These are phyloP conservation scores for Magnusiomyces fungicola DNA, from an alignment of 1,139 yeast genomes.

Conservation along the genomic window DNA sequence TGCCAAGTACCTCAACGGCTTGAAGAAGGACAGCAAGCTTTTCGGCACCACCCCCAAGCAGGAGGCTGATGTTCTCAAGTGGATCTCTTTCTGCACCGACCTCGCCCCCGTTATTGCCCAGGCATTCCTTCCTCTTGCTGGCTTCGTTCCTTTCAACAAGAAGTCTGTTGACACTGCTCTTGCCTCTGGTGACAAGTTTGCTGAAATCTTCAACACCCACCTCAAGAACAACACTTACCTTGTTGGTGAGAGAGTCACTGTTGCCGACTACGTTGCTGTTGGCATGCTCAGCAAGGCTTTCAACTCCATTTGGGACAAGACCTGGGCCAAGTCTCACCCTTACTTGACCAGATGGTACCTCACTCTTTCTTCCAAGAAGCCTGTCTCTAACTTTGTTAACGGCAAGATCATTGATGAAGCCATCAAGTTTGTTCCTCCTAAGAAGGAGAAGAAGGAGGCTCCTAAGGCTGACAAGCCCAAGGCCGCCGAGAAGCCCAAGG, in stretches of 20 bases:
- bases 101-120: slow-evolving; percentile 40
- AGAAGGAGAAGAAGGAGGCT: slow-evolving; percentile 48
- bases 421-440: slow-evolving; percentile 64
- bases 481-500: slow-evolving; percentile 29
- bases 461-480: slow-evolving; percentile 17
- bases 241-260: slow-evolving; percentile 81
- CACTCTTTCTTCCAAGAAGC: slow-evolving; percentile 55
- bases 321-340: slow-evolving; percentile 75
- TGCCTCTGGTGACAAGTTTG: slow-evolving; percentile 37
- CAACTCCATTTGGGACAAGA: slow-evolving; percentile 58
- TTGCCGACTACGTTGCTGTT: slow-evolving; percentile 75
- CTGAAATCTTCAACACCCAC: slow-evolving; percentile 25
- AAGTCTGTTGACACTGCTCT: slow-evolving; percentile 55
- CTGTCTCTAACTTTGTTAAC: slow-evolving; percentile 42
- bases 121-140: slow-evolving; percentile 40
- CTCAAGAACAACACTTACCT: slow-evolving; percentile 73
- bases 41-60: slow-evolving; percentile 61
- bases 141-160: slow-evolving; percentile 69
- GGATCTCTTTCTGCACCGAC: slow-evolving; percentile 75
- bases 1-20: slow-evolving; percentile 35
- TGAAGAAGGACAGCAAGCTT: slow-evolving; percentile 34
- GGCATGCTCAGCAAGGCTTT: slow-evolving; percentile 57
- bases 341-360: slow-evolving; percentile 78
- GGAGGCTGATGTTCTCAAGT: slow-evolving; percentile 64
- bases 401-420: slow-evolving; percentile 55